Evolutionary conservation across 352 stramenopile species (phyloP).

Genomic region (Globisporangium solare): DNA sequence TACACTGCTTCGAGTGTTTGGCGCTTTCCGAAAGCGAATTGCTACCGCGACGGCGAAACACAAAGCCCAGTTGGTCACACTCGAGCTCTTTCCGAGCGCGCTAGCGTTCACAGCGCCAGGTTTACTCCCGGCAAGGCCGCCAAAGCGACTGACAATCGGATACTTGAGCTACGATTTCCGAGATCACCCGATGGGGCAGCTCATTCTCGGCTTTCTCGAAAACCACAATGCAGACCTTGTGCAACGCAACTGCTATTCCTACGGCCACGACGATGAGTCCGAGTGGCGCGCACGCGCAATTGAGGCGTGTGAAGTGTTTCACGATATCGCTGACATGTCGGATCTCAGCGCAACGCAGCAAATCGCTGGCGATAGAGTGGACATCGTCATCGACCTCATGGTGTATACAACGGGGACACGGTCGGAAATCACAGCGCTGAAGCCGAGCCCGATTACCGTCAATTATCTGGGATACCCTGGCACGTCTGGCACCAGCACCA

Average conservation of each 20-base stretch:
- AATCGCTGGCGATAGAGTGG: constrained; percentile 54
- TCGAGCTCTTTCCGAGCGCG: constrained; percentile 25
- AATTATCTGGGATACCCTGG: constrained; percentile 92
- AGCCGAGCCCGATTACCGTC: constrained; percentile 58
- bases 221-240: constrained; percentile 51
- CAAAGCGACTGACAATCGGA: constrained; percentile 56
- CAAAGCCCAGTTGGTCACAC: constrained; percentile 32
- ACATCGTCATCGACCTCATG: constrained; percentile 92
- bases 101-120: neutral
- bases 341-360: constrained; percentile 49
- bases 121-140: neutral
- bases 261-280: constrained; percentile 74
- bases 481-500: constrained; percentile 71
- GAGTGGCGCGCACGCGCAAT: constrained; percentile 66
- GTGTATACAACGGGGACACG: constrained; percentile 83
- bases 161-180: constrained; percentile 90
- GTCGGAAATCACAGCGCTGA: constrained; percentile 51
- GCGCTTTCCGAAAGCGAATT: constrained; percentile 42
- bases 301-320: constrained; percentile 45
- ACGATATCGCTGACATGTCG: constrained; percentile 44
- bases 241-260: constrained; percentile 71
- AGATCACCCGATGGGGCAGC: constrained; percentile 91
- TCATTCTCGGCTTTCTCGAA: constrained; percentile 83
- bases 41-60: constrained; percentile 22
- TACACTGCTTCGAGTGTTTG: constrained; percentile 50